Percentiles rank a stretch among this genome's conserved stretches.
Evolutionary conservation across 108 stramenopile genomes (phyloP).

Genomic region (Nitzschia sp.): DNA sequence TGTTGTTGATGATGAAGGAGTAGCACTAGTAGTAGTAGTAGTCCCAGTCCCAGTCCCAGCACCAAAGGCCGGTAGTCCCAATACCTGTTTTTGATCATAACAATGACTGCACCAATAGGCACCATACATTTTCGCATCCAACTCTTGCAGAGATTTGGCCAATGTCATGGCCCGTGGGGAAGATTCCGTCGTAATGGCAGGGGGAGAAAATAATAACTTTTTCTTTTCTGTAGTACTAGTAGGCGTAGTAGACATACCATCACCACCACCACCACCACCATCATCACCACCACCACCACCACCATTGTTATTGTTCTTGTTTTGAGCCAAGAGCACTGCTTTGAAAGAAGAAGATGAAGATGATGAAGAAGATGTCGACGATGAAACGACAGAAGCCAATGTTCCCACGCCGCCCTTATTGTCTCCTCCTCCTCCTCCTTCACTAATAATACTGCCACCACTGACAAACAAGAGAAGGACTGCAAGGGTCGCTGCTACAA

Average conservation of each 20-base stretch:
- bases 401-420: not conserved
- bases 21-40: not conserved
- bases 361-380: not conserved
- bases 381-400: not conserved
- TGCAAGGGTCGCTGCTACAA: constrained; percentile 19
- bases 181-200: constrained; percentile 71
- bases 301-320: not conserved
- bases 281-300: constrained; percentile 15
- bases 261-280: not conserved
- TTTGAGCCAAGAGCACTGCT: not conserved
- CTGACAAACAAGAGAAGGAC: constrained; percentile 27
- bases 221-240: constrained; percentile 12
- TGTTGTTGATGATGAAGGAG: too few species aligned
- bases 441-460: not conserved
- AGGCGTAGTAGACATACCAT: too few species aligned
- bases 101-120: constrained; percentile 97
- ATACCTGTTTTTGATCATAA: constrained; percentile 87
- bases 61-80: constrained; percentile 80
- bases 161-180: constrained; percentile 63
- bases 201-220: constrained; percentile 55
- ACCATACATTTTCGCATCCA: constrained; percentile 90
- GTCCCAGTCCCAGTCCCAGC: too few species aligned
- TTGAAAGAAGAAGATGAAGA: constrained; percentile 3
- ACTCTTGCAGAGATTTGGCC: constrained; percentile 50
- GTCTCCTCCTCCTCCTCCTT: not conserved